Percentiles rank a stretch among this genome's conserved stretches.
Evolutionary conservation across 1,284 basidiomycete genomes (phyloP).

Genomic region (Cutaneotrichosporon cyanovorans): DNA sequence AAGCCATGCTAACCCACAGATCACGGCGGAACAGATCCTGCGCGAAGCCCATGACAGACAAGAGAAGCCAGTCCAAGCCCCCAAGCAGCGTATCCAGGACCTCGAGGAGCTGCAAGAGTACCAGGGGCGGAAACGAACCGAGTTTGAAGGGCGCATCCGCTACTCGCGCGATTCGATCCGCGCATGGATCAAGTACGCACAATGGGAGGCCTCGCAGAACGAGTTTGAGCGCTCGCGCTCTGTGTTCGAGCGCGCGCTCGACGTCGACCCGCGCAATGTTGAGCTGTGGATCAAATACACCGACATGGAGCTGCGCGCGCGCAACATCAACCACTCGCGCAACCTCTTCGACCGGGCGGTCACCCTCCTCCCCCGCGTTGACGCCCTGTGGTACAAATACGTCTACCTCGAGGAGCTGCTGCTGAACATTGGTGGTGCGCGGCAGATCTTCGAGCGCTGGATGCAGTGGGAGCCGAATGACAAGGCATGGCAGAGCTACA

Average conservation of each 20-base stretch:
- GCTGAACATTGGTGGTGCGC: conserved; percentile 87
- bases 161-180: conserved; percentile 58
- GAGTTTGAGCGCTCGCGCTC: conserved; percentile 88
- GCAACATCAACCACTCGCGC: conserved; percentile 92
- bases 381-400: conserved; percentile 93
- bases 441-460: conserved; percentile 98
- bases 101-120: conserved; percentile 96
- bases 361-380: conserved; percentile 87
- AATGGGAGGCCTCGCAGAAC: conserved; percentile 86
- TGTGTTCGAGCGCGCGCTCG: conserved; percentile 92
- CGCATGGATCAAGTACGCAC: conserved; percentile 56
- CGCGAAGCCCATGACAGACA: conserved; percentile 98
- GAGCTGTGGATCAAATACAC: conserved; percentile 93
- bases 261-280: conserved; percentile 81
- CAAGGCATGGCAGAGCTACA: conserved; percentile 97
- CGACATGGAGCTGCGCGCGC: conserved; percentile 96
- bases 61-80: conserved; percentile 80
- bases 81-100: conserved; percentile 92
- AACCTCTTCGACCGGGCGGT: conserved; percentile 97
- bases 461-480: conserved; percentile 99
- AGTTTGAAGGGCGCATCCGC: conserved; percentile 92
- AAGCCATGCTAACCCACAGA: conserved; percentile 49
- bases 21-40: conserved; percentile 94
- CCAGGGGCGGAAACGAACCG: conserved; percentile 84
- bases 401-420: conserved; percentile 97